A percentile compares a stretch with the other conserved stretches of the same genome.
Conservation (phyloP, 139 green algal species). For the Pleodorina starrii region DNA sequence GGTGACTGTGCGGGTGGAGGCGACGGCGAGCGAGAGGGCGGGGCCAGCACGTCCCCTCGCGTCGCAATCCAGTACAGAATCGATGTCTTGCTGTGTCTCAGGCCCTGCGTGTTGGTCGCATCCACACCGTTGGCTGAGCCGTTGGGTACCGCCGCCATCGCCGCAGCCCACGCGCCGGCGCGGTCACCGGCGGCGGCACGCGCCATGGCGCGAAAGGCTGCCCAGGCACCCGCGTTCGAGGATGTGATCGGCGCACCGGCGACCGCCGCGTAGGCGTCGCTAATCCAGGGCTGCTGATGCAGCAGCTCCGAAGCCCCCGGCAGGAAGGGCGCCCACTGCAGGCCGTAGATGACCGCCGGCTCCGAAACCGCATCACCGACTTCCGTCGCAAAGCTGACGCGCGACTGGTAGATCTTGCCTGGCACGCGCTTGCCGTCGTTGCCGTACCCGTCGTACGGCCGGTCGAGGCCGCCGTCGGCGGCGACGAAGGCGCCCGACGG, state of each 20-base stretch:
- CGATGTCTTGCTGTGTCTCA: conserved; percentile 22
- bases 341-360: not conserved
- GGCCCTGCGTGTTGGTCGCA: not conserved
- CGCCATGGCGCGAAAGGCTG: not conserved
- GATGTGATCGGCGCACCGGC: not conserved
- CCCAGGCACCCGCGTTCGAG: not conserved
- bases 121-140: not conserved
- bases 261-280: not conserved
- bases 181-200: not conserved
- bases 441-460: not conserved
- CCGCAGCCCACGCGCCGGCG: not conserved
- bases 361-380: not conserved
- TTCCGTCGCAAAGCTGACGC: not conserved
- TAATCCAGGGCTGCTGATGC: not conserved
- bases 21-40: not conserved
- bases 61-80: conserved; percentile 37
- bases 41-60: not conserved
- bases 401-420: conserved; percentile 20
- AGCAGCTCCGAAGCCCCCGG: conserved; percentile 16
- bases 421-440: conserved; percentile 18
- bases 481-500: not conserved
- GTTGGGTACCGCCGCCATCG: not conserved
- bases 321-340: conserved; percentile 27
- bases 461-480: not conserved
- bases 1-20: not conserved